Base-by-base conservation (phyloP, 169 alveolate genomes). In the Amoebophrya sp. region DNA sequence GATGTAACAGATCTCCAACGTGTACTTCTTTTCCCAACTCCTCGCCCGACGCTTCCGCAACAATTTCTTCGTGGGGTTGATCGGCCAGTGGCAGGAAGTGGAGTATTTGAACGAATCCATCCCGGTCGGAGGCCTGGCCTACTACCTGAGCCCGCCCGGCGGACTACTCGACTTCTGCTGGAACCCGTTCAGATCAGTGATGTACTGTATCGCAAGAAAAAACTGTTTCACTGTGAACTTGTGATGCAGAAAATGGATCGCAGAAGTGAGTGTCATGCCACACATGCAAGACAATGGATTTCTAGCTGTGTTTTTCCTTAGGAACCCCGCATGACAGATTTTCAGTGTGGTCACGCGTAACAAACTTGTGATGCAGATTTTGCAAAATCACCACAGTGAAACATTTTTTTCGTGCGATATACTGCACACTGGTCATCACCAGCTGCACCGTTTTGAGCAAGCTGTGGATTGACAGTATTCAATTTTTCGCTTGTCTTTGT, bases 71-170 rank as follows among this genome's bases (percentile, higher is more conserved):
- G 83, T 66, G 83, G 0, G 10, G 39, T 1, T 66, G 83, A 0
- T 66, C 38, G 83, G 83, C 35, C 83, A 66, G 83, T 66, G 83
- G 83, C 83, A 66, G 35, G 83, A 66, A 25, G 83, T 66, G 83
- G 83, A 66, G 39, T 66, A 66, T 25, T 18, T 12, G 7, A n/a
- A n/a, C 83, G 83, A 66, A 25, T 1, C 1, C 7, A 66, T 66
- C 18, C 83, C 83, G 35, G 83, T 66, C 35, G 83, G 83, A 2
- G 83, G 83, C 32, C 83, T 66, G 39, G 83, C 32, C 18, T 66
- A 66, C 83, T 66, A 66, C 32, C 32, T 66, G 83, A 7, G 7
- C 7, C 83, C 83, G 10, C 83, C 83, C 7, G 18, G 39, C 38
- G 83, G 83, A 18, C 83, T 66, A 25, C 83, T 66, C 10, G 83